A percentile compares a stretch with the other conserved stretches of the same genome.
Evolutionary conservation across 345 rosid genomes (phyloP).

Genomic region (Linum tenue): DNA sequence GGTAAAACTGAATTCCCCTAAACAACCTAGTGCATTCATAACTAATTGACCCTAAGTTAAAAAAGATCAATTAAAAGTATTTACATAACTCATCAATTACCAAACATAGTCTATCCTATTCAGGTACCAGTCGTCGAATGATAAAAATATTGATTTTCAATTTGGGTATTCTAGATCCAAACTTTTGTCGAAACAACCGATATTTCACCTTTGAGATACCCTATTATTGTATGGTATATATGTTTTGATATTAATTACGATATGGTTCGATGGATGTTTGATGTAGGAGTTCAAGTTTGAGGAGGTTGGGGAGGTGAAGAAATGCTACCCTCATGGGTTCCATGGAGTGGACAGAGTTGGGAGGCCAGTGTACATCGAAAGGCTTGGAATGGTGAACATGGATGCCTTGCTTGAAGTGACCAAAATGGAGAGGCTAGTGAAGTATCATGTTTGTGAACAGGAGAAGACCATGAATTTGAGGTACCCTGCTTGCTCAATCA

Average conservation of each 20-base stretch:
- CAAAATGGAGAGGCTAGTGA: slow-evolving; percentile 37
- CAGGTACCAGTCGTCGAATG: too few species aligned
- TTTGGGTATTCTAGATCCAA: too few species aligned
- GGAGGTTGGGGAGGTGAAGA: slow-evolving; percentile 41
- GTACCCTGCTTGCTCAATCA: slow-evolving; percentile 48
- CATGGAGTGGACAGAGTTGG: slow-evolving; percentile 55
- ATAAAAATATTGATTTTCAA: too few species aligned
- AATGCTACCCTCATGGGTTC: slow-evolving; percentile 53
- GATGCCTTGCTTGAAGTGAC: slow-evolving; percentile 36
- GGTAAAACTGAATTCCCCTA: slow-evolving; percentile 17
- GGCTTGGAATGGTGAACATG: slow-evolving; percentile 48
- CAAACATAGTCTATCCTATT: too few species aligned
- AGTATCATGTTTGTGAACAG: slow-evolving; percentile 46
- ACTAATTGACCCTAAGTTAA: too few species aligned
- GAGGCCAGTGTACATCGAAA: slow-evolving; percentile 51
- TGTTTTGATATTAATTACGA: not conserved
- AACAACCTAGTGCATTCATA: too few species aligned
- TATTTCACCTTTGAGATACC: too few species aligned
- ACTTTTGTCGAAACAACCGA: too few species aligned
- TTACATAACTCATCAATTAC: too few species aligned
- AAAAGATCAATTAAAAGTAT: too few species aligned
- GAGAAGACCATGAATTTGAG: slow-evolving; percentile 46
- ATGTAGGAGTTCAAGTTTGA: slow-evolving; percentile 42
- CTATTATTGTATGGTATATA: too few species aligned
- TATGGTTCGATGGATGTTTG: not conserved